Conservation (phyloP, 345 rosid species). For the Pistacia atlantica region DNA sequence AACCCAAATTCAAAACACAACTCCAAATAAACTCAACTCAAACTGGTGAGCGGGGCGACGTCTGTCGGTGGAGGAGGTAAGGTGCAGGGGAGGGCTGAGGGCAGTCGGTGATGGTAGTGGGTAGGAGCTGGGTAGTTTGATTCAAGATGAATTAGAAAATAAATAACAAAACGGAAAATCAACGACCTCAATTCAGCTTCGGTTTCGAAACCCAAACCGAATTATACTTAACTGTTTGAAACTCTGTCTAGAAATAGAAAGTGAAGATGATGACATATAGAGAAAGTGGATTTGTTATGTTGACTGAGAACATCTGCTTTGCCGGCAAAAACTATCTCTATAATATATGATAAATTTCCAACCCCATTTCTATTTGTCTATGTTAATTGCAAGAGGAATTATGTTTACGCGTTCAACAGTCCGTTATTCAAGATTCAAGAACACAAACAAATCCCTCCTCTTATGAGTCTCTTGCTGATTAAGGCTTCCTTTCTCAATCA, state of each 20-base stretch:
- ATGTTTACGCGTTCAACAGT: constrained; percentile 45
- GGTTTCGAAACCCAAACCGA: background rate
- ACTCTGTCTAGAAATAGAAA: background rate
- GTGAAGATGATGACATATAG: background rate
- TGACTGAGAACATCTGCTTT: constrained; percentile 8
- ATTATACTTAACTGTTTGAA: background rate
- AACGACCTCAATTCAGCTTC: background rate
- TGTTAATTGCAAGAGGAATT: background rate
- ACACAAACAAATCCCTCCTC: background rate
- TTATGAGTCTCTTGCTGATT: constrained; percentile 9
- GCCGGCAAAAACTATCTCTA: constrained; percentile 16
- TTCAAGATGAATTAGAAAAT: too few relatives aligned
- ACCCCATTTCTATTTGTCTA: background rate
- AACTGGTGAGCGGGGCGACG: too few relatives aligned
- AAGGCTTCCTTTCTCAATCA: constrained; percentile 9
- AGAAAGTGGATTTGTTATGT: constrained; percentile 7
- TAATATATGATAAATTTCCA: too few relatives aligned
- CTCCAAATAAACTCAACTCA: too few relatives aligned
- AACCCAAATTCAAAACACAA: too few relatives aligned
- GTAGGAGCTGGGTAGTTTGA: too few relatives aligned
- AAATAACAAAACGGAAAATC: too few relatives aligned
- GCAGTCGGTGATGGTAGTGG: too few relatives aligned
- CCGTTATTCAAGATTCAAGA: constrained; percentile 11
- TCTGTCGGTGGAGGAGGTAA: too few relatives aligned
- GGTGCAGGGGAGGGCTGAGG: too few relatives aligned